phyloP scores from a whole-genome alignment of 345 rosid genomes.

The Euphorbia pulcherrima region DNA sequence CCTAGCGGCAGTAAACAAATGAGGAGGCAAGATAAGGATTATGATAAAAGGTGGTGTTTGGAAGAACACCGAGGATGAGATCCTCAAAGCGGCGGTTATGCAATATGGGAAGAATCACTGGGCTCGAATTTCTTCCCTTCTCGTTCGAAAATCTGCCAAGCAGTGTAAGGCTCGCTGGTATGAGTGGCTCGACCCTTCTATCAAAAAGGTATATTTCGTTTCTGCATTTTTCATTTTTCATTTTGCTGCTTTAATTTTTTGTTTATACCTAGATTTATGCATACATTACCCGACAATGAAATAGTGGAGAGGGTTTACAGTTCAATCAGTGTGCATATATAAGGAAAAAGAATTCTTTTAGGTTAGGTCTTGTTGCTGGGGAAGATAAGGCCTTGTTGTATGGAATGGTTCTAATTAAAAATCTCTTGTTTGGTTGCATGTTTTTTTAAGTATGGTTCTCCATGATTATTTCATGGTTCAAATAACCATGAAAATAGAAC shows the following conservation, averaged over 20 bases:
- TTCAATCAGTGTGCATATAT: background rate
- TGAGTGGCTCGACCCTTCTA: constrained; percentile 99
- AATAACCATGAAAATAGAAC: too few relatives aligned
- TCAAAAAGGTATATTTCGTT: constrained; percentile 58
- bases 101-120: constrained; percentile 98
- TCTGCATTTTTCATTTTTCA: background rate
- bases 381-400: too few relatives aligned
- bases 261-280: background rate
- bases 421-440: too few relatives aligned
- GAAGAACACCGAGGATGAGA: constrained; percentile 99
- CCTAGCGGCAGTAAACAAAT: constrained; percentile 2
- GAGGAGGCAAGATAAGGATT: constrained; percentile 75
- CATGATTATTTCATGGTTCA: too few relatives aligned
- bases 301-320: background rate
- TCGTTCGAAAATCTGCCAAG: constrained; percentile 97
- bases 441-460: too few relatives aligned
- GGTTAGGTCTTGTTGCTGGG: background rate
- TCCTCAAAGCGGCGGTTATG: constrained; percentile 97
- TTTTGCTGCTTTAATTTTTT: background rate
- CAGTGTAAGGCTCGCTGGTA: constrained; percentile 99
- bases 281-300: background rate
- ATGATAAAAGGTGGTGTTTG: constrained; percentile 99
- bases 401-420: too few relatives aligned
- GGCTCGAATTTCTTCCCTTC: constrained; percentile 96
- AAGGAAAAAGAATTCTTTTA: background rate